These are phyloP conservation scores for Eucalyptus regnans DNA, from an alignment of 345 rosid genomes.

Conservation along the genomic window DNA sequence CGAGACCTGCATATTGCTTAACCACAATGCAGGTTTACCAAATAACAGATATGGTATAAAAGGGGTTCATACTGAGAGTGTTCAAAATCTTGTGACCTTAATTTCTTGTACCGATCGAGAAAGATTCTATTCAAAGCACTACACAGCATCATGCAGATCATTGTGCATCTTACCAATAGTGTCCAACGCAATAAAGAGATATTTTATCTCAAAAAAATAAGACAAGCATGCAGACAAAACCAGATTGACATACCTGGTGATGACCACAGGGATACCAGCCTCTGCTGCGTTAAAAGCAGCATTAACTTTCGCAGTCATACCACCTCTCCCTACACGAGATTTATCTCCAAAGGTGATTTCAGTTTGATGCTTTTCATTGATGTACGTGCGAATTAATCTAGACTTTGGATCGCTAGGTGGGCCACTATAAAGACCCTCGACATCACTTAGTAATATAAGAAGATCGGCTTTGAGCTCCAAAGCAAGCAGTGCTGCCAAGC, in stretches of 20 bases:
- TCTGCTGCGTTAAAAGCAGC: conserved; percentile 91
- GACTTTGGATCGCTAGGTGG: conserved; percentile 93
- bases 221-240: background rate
- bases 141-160: background rate
- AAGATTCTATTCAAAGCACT: background rate
- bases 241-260: conserved; percentile 53
- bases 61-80: background rate
- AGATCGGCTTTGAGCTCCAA: conserved; percentile 94
- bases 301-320: conserved; percentile 97
- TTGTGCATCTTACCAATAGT: background rate
- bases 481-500: conserved; percentile 91
- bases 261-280: conserved; percentile 92
- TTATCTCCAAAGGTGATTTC: conserved; percentile 97
- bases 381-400: conserved; percentile 76
- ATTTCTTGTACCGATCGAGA: background rate
- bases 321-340: conserved; percentile 98
- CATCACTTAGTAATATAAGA: conserved; percentile 90
- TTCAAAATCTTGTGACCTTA: background rate
- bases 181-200: background rate
- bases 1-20: background rate
- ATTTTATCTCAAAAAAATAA: background rate
- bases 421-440: conserved; percentile 92
- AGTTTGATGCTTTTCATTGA: conserved; percentile 67
- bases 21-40: background rate
- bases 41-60: background rate